Evolutionary conservation across 805 yeast genomes (phyloP).

Genomic region (Kuraishia molischiana): DNA sequence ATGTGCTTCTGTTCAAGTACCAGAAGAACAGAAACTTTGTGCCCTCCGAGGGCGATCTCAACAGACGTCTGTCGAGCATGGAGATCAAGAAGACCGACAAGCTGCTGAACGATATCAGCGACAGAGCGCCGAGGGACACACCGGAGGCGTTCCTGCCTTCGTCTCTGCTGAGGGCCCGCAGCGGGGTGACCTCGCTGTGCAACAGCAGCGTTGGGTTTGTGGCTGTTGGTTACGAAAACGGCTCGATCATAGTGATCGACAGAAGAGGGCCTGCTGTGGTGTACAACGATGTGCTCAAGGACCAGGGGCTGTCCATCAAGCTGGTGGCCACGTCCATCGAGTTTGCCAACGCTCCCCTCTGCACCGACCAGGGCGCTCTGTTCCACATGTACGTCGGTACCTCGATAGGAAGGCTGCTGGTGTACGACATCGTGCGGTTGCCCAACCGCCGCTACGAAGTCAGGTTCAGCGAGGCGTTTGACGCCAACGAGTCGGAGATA

Average conservation of each 20-base stretch:
- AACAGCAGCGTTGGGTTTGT: conserved; percentile 78
- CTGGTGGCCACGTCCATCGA: conserved; percentile 49
- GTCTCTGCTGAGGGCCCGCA: conserved; percentile 30
- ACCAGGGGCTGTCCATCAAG: conserved; percentile 16
- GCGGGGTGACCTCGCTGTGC: conserved; percentile 51
- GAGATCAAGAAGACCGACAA: conserved; percentile 9
- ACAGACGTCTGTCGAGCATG: conserved; percentile 16
- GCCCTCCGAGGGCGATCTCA: conserved; percentile 18
- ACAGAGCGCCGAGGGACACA: conserved; percentile 38
- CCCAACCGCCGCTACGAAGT: conserved; percentile 55
- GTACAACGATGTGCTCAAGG: conserved; percentile 22
- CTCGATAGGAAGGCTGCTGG: conserved; percentile 56
- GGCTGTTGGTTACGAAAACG: conserved; percentile 68
- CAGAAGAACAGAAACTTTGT: conserved; percentile 40
- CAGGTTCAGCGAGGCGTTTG: conserved; percentile 35
- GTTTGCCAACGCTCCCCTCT: conserved; percentile 62
- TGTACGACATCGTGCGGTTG: conserved; percentile 40
- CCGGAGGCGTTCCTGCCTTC: conserved; percentile 58
- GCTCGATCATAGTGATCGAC: conserved; percentile 69
- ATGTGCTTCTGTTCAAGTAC: conserved; percentile 66
- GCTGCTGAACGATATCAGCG: conserved; percentile 36
- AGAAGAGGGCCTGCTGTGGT: conserved; percentile 55
- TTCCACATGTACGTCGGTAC: conserved; percentile 72
- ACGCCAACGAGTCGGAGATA: conserved; percentile 43
- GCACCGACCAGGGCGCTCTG: conserved; percentile 63